These are phyloP conservation scores for Kodamaea fukazawae DNA, from an alignment of 805 yeast species.

Conservation along the genomic window DNA sequence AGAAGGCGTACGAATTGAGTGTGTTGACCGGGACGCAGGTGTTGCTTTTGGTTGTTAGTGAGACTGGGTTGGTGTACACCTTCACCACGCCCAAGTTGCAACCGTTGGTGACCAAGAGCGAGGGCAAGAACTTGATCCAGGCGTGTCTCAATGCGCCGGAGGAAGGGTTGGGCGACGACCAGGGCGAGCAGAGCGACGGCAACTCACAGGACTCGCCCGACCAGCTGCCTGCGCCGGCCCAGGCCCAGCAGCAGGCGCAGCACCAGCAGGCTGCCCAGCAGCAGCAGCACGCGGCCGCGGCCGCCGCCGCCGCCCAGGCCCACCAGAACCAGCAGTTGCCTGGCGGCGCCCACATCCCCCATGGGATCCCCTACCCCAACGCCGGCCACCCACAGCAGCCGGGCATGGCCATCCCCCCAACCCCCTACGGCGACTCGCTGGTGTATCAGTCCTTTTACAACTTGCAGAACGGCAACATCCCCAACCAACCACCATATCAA, in stretches of 20 bases:
- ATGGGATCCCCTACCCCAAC: constrained; percentile 45
- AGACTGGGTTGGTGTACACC: constrained; percentile 97
- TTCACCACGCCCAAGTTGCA: constrained; percentile 99
- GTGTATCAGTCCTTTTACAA: constrained; percentile 63
- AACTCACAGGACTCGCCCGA: constrained; percentile 41
- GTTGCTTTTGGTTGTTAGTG: constrained; percentile 87
- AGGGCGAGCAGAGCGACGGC: constrained; percentile 51
- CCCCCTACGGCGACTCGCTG: constrained; percentile 50
- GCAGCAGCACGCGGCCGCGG: constrained; percentile 19
- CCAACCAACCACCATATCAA: constrained; percentile 56
- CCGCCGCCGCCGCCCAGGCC: constrained; percentile 31
- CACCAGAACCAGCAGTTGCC: constrained; percentile 33
- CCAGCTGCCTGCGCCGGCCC: constrained; percentile 35
- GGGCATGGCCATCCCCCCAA: constrained; percentile 43
- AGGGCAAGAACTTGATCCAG: constrained; percentile 94
- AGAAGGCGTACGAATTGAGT: constrained; percentile 96
- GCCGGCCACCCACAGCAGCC: constrained; percentile 36
- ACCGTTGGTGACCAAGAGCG: constrained; percentile 95
- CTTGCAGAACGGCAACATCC: constrained; percentile 48
- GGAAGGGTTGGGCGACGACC: constrained; percentile 67
- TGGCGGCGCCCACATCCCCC: constrained; percentile 41
- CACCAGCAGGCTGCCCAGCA: constrained; percentile 16
- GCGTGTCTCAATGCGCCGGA: constrained; percentile 98
- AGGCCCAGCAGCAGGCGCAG: constrained; percentile 14
- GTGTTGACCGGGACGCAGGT: constrained; percentile 98